Evolutionary conservation across 345 rosid species (phyloP).

Genomic region (Arabis alpina): DNA sequence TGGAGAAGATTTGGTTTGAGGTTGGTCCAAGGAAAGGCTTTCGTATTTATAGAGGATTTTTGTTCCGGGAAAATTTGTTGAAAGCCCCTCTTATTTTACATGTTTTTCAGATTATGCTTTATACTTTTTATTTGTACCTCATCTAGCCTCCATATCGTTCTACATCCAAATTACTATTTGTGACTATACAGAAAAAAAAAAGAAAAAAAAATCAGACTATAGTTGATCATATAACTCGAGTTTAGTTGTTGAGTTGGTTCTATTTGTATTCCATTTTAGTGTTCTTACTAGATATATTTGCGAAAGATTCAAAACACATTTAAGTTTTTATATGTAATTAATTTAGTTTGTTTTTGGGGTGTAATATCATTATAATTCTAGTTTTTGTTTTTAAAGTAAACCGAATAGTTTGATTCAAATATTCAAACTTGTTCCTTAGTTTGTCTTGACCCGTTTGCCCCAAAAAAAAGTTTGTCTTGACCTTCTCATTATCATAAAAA

Average conservation of each 20-base stretch:
- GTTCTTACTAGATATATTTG: background rate
- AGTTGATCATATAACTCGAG: background rate
- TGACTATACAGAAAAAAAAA: background rate
- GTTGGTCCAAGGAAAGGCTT: constrained; percentile 19
- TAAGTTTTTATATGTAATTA: too few relatives aligned
- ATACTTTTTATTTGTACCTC: background rate
- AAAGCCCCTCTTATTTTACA: constrained; percentile 18
- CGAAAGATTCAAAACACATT: background rate
- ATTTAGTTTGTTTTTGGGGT: too few relatives aligned
- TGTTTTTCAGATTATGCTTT: background rate
- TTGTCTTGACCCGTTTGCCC: too few relatives aligned
- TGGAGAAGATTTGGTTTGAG: constrained; percentile 28
- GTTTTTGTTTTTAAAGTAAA: too few relatives aligned
- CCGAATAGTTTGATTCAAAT: too few relatives aligned
- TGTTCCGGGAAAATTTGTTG: background rate
- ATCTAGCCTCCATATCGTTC: background rate
- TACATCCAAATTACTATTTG: background rate
- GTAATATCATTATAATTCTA: too few relatives aligned
- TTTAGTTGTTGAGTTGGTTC: background rate
- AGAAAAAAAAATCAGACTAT: too few relatives aligned
- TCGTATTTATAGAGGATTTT: constrained; percentile 33
- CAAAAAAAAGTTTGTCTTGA: too few relatives aligned
- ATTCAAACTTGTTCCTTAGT: too few relatives aligned
- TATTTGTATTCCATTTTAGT: background rate
- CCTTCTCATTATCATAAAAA: too few relatives aligned